Conservation (phyloP, 495 filamentous ascomycete species). For the Penicillium maclennaniae region DNA sequence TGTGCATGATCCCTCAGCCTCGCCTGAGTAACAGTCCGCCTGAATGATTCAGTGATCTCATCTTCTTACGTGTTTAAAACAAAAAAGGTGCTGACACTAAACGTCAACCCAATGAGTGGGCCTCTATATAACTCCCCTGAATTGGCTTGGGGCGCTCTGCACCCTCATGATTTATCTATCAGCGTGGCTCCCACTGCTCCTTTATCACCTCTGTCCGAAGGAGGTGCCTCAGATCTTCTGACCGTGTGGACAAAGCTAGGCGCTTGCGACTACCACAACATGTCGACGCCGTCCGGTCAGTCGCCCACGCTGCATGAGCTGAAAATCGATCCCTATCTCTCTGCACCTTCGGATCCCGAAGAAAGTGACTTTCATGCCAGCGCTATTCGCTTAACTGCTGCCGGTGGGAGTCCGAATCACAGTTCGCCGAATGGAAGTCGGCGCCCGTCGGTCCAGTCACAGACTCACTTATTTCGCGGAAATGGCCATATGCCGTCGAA, state of each 20-base stretch:
- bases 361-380: constrained; percentile 35
- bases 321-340: constrained; percentile 38
- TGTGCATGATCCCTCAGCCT: not conserved
- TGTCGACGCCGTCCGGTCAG: constrained; percentile 25
- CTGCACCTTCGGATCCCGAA: constrained; percentile 38
- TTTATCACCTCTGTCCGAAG: constrained; percentile 20
- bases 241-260: constrained; percentile 12
- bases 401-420: constrained; percentile 18
- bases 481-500: constrained; percentile 12
- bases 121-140: constrained; percentile 15
- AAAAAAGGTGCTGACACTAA: not conserved
- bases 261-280: constrained; percentile 7
- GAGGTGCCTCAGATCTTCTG: constrained; percentile 6
- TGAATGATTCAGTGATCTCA: not conserved
- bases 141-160: constrained; percentile 5
- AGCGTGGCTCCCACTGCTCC: constrained; percentile 4
- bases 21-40: not conserved
- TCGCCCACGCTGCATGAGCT: constrained; percentile 21
- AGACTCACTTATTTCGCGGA: constrained; percentile 10
- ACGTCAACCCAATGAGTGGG: constrained; percentile 11
- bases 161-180: constrained; percentile 15
- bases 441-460: constrained; percentile 13
- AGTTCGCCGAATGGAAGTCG: constrained; percentile 14
- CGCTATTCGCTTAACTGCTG: constrained; percentile 34
- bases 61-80: not conserved